These are phyloP conservation scores for Gyrodon lividus DNA, from an alignment of 768 basidiomycete genomes.

Conservation along the genomic window DNA sequence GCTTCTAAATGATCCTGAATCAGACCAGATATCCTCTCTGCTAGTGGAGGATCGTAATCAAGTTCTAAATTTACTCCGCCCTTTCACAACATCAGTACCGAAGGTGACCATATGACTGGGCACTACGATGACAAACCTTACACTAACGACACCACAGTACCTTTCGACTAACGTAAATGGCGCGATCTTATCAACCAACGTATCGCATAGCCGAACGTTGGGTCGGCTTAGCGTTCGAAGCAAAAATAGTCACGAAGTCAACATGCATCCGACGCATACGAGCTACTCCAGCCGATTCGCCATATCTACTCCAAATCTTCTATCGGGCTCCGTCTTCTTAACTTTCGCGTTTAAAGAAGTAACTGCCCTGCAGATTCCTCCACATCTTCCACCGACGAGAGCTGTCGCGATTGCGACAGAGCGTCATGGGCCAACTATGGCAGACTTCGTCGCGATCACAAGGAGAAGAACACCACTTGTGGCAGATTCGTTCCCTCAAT, in stretches of 20 bases:
- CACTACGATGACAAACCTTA: constrained; percentile 1
- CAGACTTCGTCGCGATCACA: constrained; percentile 47
- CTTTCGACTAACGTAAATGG: constrained; percentile 27
- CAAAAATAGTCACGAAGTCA: constrained; percentile 11
- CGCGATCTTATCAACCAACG: constrained; percentile 20
- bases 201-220: constrained; percentile 22
- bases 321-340: constrained; percentile 49
- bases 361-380: constrained; percentile 42
- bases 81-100: constrained; percentile 32
- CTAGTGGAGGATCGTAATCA: constrained; percentile 38
- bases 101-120: constrained; percentile 27
- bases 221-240: constrained; percentile 1
- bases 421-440: constrained; percentile 51
- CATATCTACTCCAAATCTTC: constrained; percentile 36
- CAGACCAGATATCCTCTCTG: constrained; percentile 41
- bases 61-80: constrained; percentile 42
- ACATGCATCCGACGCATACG: constrained; percentile 10
- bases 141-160: constrained; percentile 25
- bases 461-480: constrained; percentile 48
- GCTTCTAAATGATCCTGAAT: constrained; percentile 26
- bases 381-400: constrained; percentile 51
- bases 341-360: constrained; percentile 53
- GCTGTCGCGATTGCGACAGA: constrained; percentile 43
- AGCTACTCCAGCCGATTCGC: constrained; percentile 22
- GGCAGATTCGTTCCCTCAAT: constrained; percentile 39